Evolutionary conservation across 345 rosid genomes (phyloP).

Genomic region (Sisymbrium irio): DNA sequence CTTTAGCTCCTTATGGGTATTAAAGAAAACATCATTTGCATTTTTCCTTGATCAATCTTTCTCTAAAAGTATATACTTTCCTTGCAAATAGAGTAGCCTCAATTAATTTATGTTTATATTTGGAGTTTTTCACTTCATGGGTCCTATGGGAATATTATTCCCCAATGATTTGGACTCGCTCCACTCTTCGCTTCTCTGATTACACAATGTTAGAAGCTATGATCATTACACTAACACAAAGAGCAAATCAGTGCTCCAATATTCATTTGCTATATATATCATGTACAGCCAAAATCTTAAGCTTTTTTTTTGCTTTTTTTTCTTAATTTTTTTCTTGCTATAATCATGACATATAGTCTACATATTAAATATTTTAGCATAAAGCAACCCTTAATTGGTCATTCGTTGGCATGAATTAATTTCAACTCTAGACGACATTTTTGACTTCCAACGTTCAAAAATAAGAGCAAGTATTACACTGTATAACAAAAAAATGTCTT

Average conservation of each 20-base stretch:
- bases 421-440: conserved; percentile 34
- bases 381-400: conserved; percentile 7
- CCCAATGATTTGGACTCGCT: conserved; percentile 41
- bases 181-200: conserved; percentile 27
- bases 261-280: conserved; percentile 16
- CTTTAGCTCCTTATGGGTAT: conserved; percentile 21
- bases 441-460: conserved; percentile 26
- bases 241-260: conserved; percentile 28
- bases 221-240: conserved; percentile 31
- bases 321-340: neutral
- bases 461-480: neutral
- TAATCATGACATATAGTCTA: conserved; percentile 8
- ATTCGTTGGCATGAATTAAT: neutral
- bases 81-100: conserved; percentile 38
- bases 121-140: conserved; percentile 19
- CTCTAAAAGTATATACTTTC: conserved; percentile 35
- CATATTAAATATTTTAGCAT: conserved; percentile 1
- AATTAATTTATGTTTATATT: conserved; percentile 20
- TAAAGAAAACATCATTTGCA: conserved; percentile 29
- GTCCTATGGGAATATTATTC: conserved; percentile 34
- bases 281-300: conserved; percentile 17
- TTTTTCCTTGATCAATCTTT: conserved; percentile 24
- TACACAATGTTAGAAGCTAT: conserved; percentile 22
- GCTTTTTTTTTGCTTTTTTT: conserved; percentile 17
- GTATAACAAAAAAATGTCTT: conserved; percentile 13